Conservation (phyloP, 805 yeast species). For the Wickerhamomyces silvicola region DNA sequence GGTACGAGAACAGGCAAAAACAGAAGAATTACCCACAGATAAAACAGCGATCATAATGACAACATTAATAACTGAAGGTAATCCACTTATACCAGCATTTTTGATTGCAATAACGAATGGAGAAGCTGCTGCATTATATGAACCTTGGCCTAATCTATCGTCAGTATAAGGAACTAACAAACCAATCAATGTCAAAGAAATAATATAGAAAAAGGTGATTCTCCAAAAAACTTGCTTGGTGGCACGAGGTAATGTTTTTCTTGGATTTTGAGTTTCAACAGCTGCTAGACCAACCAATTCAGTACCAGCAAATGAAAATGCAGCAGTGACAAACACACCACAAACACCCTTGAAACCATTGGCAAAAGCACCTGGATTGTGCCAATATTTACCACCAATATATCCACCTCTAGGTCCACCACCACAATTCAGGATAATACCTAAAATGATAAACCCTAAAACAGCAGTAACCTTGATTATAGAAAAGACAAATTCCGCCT, state of each 20-base stretch:
- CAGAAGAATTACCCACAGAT: slow-evolving; percentile 70
- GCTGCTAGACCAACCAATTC: slow-evolving; percentile 72
- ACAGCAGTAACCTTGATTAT: slow-evolving; percentile 41
- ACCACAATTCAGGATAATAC: slow-evolving; percentile 43
- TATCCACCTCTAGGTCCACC: slow-evolving; percentile 45
- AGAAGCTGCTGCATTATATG: slow-evolving; percentile 59
- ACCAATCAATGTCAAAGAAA: slow-evolving; percentile 49
- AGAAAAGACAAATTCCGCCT: slow-evolving; percentile 45
- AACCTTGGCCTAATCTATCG: slow-evolving; percentile 38
- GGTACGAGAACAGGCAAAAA: slow-evolving; percentile 64
- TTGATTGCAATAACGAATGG: slow-evolving; percentile 72
- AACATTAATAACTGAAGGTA: slow-evolving; percentile 62
- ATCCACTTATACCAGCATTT: slow-evolving; percentile 55
- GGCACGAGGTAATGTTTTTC: slow-evolving; percentile 62
- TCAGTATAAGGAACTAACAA: slow-evolving; percentile 67
- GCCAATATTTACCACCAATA: slow-evolving; percentile 46
- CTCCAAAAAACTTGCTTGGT: slow-evolving; percentile 81
- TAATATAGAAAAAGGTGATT: slow-evolving; percentile 62
- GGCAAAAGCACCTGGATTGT: slow-evolving; percentile 47
- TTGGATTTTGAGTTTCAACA: slow-evolving; percentile 68
- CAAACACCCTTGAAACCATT: slow-evolving; percentile 60
- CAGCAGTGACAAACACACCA: slow-evolving; percentile 68
- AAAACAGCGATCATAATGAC: slow-evolving; percentile 61
- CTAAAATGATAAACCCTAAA: slow-evolving; percentile 40
- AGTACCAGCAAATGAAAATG: slow-evolving; percentile 68